Base-by-base conservation (phyloP, 768 basidiomycete genomes). In the Phylloporus scabripes region DNA sequence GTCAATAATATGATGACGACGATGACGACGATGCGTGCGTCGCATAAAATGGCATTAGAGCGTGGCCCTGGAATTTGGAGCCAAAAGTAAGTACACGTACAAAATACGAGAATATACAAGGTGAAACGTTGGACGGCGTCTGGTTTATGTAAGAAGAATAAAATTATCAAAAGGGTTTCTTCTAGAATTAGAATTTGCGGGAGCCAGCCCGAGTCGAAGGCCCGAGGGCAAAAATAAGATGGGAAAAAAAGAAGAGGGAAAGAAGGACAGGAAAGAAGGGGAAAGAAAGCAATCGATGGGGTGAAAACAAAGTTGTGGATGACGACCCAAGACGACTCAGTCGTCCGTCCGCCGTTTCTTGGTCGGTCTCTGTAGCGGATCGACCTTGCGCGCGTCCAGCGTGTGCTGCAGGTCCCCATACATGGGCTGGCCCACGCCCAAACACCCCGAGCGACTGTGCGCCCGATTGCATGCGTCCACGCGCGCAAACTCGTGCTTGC, bases 401-500 rank as follows among this genome's bases (percentile, higher is more conserved):
- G 58, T 50, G 11, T 50, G 45, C 45, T 58, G 59, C n/a, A 61
- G 26, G 26, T 63, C 64, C 9, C 64, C 63, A 52, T 65, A 61
- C 61, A 63, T 64, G 4, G 61, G 63, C 15, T 63, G 57, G 18
- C 61, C 61, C 26, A 64, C 61, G n/a, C 63, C 63, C 38, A 42
- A 36, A 50, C 65, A 66, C 28, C 62, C 57, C 34, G 65, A 66
- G 36, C 65, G 62, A 46, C 57, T 61, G 24, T 66, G 65, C 11
- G 66, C 66, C 48, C 65, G 67, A 51, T 68, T 66, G 20, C 66
- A 66, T 17, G 65, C 65, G 38, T 66, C 66, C 54, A 60, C 64
- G 24, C 65, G 55, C 33, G 65, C 66, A 51, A 66, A 68, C 51
- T 64, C 64, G 50, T 57, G 61, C 52, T 55, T 60, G 55, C 65